Evolutionary conservation across 2,329 filamentous ascomycete species (phyloP), one percentile per base, ranked within the genome.

Genomic region (Fusarium concolor): DNA sequence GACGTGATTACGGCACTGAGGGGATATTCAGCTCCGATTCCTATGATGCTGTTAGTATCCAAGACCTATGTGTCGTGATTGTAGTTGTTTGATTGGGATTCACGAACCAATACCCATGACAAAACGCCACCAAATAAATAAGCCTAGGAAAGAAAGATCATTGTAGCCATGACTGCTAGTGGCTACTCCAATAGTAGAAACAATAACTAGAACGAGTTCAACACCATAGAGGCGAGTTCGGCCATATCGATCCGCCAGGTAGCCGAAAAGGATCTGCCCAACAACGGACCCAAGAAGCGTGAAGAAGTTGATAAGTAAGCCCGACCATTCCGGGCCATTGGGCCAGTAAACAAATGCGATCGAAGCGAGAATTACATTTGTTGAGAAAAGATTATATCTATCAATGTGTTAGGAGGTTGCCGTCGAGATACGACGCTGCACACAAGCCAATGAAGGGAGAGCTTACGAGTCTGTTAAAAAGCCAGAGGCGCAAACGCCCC

Each of bases 21-120:
- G 2, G 90, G 89, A 73, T 91, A 91, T 76, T 91, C 89, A 17
- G 86, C 89, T n/a, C 88, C 88, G 33, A 90, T 88, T 1, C 87
- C 87, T 84, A 35, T 38, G 20, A 24, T 18, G 31, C 10, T 17
- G 52, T 68, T 24, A 71, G 63, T 28, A 41, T 54, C 33, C 56
- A 45, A 44, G 54, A 22, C 49, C 65, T 38, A 18, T n/a, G 20
- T 17, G 18, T 20, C 37, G 53, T 20, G 46, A 52, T 41, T 41
- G 18, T 39, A 43, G 51, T 66, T 22, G 26, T 29, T 22, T 49
- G 61, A 41, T 20, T 17, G 31, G 35, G 45, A 12, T 39, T 31
- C 33, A 73, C 76, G 53, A 59, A 84, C 83, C 84, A 28, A 86
- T 78, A 22, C 84, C 84, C 84, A 85, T 85, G 20, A 86, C 83